Evolutionary conservation across 495 filamentous ascomycete species (phyloP).

Genomic region (Xylaria venustula): DNA sequence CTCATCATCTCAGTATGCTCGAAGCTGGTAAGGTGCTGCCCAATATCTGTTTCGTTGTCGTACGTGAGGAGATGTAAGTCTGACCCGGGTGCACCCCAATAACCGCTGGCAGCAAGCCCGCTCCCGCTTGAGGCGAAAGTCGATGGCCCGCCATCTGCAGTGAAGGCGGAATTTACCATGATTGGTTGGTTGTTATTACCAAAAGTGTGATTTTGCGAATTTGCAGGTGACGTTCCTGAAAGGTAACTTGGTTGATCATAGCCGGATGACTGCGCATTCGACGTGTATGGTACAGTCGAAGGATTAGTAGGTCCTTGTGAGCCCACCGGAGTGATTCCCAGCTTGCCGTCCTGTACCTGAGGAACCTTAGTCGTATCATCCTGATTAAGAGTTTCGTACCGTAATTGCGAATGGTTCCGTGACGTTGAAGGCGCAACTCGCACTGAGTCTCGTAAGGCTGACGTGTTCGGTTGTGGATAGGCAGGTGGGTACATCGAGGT

Average conservation of each 20-base stretch:
- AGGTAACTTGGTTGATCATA: slow-evolving; percentile 31
- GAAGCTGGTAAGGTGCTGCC: slow-evolving; percentile 54
- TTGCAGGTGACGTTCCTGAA: slow-evolving; percentile 31
- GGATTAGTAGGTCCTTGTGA: background rate
- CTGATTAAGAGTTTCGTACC: slow-evolving; percentile 34
- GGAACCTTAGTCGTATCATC: slow-evolving; percentile 28
- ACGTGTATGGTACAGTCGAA: slow-evolving; percentile 18
- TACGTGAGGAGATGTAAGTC: slow-evolving; percentile 30
- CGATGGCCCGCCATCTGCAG: slow-evolving; percentile 30
- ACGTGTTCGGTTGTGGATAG: slow-evolving; percentile 47
- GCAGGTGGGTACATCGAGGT: slow-evolving; percentile 42
- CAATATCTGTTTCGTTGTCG: slow-evolving; percentile 44
- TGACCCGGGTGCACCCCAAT: slow-evolving; percentile 34
- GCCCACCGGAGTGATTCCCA: slow-evolving; percentile 22
- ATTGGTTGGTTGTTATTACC: slow-evolving; percentile 24
- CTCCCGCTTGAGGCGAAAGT: slow-evolving; percentile 39
- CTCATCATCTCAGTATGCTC: slow-evolving; percentile 70
- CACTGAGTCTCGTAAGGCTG: slow-evolving; percentile 40
- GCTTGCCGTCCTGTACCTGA: slow-evolving; percentile 22
- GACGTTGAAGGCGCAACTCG: slow-evolving; percentile 28
- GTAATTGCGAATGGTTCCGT: slow-evolving; percentile 34
- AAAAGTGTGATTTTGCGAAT: slow-evolving; percentile 25
- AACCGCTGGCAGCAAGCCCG: slow-evolving; percentile 37
- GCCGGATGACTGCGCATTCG: slow-evolving; percentile 29
- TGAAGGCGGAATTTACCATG: slow-evolving; percentile 18